Conservation (phyloP, 768 basidiomycete species). For the Termitomyces sp. region DNA sequence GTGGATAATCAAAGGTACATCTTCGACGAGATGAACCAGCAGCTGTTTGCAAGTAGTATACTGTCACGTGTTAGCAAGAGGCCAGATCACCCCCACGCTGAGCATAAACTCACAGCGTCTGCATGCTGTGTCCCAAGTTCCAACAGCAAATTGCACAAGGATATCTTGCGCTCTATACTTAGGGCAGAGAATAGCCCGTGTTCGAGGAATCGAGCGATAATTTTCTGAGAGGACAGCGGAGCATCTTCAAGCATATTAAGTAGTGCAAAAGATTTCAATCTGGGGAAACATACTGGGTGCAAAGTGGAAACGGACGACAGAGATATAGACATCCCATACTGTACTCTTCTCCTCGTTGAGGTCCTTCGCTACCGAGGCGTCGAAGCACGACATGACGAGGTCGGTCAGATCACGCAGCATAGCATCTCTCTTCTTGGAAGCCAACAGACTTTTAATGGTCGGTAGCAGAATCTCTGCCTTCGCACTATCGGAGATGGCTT, state of each 20-base stretch:
- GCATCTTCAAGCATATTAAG: conserved; percentile 29
- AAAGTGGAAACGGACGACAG: conserved; percentile 41
- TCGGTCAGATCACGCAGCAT: conserved; percentile 32
- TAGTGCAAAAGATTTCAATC: not conserved
- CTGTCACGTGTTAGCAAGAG: conserved; percentile 23
- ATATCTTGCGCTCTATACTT: conserved; percentile 46
- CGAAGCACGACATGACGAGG: conserved; percentile 48
- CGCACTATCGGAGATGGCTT: conserved; percentile 42
- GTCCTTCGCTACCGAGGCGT: conserved; percentile 37
- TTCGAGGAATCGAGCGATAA: conserved; percentile 43
- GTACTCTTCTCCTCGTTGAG: conserved; percentile 40
- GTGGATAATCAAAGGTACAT: conserved; percentile 48
- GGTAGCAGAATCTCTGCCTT: conserved; percentile 57
- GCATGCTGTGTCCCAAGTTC: conserved; percentile 43
- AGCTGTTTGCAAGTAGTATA: conserved; percentile 44
- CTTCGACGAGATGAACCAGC: conserved; percentile 43
- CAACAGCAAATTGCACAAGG: conserved; percentile 55
- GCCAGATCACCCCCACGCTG: not conserved
- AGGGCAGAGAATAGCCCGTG: conserved; percentile 55
- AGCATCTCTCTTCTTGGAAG: conserved; percentile 16
- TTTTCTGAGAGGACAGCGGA: conserved; percentile 31
- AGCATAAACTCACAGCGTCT: conserved; percentile 40
- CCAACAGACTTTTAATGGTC: conserved; percentile 40
- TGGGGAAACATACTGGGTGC: conserved; percentile 36
- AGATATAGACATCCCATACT: conserved; percentile 51